Evolutionary conservation across 1,139 yeast genomes (phyloP), one percentile per base, ranked within the genome.

Genomic region (Petasospora rhodanensis): DNA sequence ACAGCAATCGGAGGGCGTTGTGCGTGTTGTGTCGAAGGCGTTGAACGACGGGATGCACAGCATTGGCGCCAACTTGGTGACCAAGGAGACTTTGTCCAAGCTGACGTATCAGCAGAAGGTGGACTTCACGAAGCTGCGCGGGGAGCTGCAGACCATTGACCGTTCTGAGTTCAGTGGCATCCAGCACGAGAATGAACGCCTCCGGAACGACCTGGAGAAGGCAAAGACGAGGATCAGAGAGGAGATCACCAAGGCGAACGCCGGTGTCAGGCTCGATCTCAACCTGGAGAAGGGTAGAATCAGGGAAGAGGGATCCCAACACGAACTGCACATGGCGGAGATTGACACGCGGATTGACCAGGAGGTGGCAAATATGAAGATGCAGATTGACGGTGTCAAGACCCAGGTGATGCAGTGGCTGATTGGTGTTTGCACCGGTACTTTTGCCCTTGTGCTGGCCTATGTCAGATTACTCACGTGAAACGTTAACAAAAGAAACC

Each of bases 381-480:
- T 89, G 70, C 96, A 89, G 59, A 87, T 91, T 45, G 95, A 89
- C 52, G 78, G 85, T 26, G 95, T 91, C 22, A 89, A 91, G 62
- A 85, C 96, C 2, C 96, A 91, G 57, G 96, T 91, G 31, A 77
- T 86, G 78, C 98, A 91, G 60, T 91, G 97, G 97, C 71, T 91
- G 46, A 86, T 91, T 51, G 97, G 97, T 68, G 96, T 91, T 16
- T 84, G 95, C 52, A 87, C 97, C 1, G 98, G 97, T 82, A 84
- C 96, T 2, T 85, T 89, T 63, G 96, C 97, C 12, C 69, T 91
- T 42, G 81, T 91, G 30, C 65, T 91, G 49, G 96, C 97, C 2
- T 91, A 91, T 56, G 83, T 87, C 33, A 72, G 98, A 49, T 68
- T 89, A 49, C 69, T 89, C 41, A 80, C 91, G 6, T 37, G 30